Base-by-base conservation (phyloP, 176 grass and related monocot genomes). In the Guadua angustifolia region DNA sequence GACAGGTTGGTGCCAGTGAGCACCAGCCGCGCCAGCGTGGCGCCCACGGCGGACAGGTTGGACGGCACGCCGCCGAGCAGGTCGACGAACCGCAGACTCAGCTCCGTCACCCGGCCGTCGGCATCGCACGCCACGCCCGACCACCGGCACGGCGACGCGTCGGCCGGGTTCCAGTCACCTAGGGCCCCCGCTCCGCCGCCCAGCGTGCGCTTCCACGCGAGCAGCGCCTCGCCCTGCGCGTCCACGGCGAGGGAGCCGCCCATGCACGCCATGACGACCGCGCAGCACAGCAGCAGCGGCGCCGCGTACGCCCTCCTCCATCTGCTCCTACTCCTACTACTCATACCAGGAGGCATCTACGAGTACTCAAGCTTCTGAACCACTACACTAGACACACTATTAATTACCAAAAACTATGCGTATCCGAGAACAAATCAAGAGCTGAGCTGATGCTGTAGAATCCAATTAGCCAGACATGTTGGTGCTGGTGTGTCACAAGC, bases 1-100 rank as follows among this genome's bases (percentile, higher is more conserved):
- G 94, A 83, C 3, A 97, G 90, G 45, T 97, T 97, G 16, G 94
- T 81, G 19, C 86, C 88, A 14, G 92, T 66, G 77, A 97, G 94
- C 43, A 89, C 86, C 15, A 97, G 83, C 3, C 79, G 85, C 33
- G 84, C 33, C 16, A 97, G 83, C 39, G 94, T 90, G 42, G 84
- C 46, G 60, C 77, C 82, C 50, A 94, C 62, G 7, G 77, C 73
- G 7, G 78, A 83, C 25, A 97, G 53, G 63, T 91, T 84, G 24
- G 69, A 17, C 5, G 94, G 94, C 6, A 87, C 74, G 49, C 83
- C 71, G 55, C 94, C 94, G 53, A 71, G 88, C 21, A 97, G 82
- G 77, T 91, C 90, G 2, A 88, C 82, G 47, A 68, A 92, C 83
- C 94, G 88, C 35, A 97, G 35, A 57, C 75, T 88, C 19, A 97